Conservation (phyloP, 2,329 filamentous ascomycete genomes). For the Sphaceloma murrayae region DNA sequence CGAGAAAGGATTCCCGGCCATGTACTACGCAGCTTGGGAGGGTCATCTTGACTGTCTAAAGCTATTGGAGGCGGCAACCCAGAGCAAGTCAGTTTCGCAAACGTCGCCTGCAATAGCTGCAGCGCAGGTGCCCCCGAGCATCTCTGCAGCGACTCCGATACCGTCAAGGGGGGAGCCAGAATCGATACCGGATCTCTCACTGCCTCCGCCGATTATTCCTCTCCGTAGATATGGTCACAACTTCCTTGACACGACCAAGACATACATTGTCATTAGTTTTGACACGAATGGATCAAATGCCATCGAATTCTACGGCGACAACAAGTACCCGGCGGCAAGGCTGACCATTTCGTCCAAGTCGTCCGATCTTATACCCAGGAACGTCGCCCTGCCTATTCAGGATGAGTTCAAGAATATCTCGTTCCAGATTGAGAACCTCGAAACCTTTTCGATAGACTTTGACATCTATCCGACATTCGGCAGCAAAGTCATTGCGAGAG, state of each 20-base stretch:
- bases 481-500: slow-evolving; percentile 93
- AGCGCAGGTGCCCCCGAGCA: slow-evolving; percentile 29
- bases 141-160: slow-evolving; percentile 42
- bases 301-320: slow-evolving; percentile 91
- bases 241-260: slow-evolving; percentile 87
- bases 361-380: slow-evolving; percentile 91
- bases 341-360: slow-evolving; percentile 94
- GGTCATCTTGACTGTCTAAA: slow-evolving; percentile 92
- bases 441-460: slow-evolving; percentile 89
- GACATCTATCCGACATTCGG: slow-evolving; percentile 97
- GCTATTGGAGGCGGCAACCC: slow-evolving; percentile 55
- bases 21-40: slow-evolving; percentile 99
- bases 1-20: slow-evolving; percentile 84
- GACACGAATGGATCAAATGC: slow-evolving; percentile 64
- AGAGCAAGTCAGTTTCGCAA: slow-evolving; percentile 27
- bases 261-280: slow-evolving; percentile 87
- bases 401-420: slow-evolving; percentile 90
- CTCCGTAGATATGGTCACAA: slow-evolving; percentile 93
- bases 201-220: slow-evolving; percentile 93
- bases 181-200: slow-evolving; percentile 80
- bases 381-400: slow-evolving; percentile 88
- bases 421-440: slow-evolving; percentile 90
- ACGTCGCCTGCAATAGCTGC: slow-evolving; percentile 34
- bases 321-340: slow-evolving; percentile 88
- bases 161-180: slow-evolving; percentile 57